These are phyloP conservation scores for Alloteropsis angusta DNA, from an alignment of 202 grass and related monocot genomes.

Conservation along the genomic window DNA sequence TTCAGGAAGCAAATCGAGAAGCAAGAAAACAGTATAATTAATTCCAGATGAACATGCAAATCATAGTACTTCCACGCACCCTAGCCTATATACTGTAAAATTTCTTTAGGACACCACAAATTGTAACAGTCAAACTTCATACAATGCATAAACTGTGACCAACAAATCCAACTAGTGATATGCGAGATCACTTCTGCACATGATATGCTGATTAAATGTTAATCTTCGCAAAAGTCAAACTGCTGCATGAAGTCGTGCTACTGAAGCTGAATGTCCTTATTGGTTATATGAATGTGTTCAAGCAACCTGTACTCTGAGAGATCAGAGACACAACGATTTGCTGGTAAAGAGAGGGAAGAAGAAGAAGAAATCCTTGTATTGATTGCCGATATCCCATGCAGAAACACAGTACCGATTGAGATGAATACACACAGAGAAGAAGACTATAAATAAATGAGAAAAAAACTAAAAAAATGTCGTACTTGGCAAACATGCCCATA, in stretches of 20 bases:
- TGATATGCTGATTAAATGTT: not conserved
- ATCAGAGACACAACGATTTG: not conserved
- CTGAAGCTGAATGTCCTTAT: not conserved
- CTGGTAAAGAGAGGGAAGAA: not conserved
- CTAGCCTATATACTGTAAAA: not conserved
- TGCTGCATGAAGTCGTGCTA: not conserved
- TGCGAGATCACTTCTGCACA: not conserved
- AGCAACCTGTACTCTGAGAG: not conserved
- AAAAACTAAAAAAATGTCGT: slow-evolving; percentile 22
- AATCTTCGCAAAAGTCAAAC: not conserved
- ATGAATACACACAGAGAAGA: slow-evolving; percentile 15
- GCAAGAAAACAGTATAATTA: not conserved
- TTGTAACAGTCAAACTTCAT: not conserved
- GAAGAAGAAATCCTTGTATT: slow-evolving; percentile 19
- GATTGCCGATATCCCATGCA: slow-evolving; percentile 19
- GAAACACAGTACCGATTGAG: slow-evolving; percentile 12
- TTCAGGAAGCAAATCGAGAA: not conserved
- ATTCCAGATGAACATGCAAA: not conserved
- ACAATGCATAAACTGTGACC: not conserved
- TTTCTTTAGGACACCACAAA: not conserved
- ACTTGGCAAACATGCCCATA: slow-evolving; percentile 17
- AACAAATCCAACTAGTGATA: not conserved
- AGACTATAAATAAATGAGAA: slow-evolving; percentile 34
- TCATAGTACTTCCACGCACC: not conserved
- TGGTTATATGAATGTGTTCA: not conserved